Base-by-base conservation (phyloP, 1,139 yeast genomes). In the Geotrichum klebahnii region DNA sequence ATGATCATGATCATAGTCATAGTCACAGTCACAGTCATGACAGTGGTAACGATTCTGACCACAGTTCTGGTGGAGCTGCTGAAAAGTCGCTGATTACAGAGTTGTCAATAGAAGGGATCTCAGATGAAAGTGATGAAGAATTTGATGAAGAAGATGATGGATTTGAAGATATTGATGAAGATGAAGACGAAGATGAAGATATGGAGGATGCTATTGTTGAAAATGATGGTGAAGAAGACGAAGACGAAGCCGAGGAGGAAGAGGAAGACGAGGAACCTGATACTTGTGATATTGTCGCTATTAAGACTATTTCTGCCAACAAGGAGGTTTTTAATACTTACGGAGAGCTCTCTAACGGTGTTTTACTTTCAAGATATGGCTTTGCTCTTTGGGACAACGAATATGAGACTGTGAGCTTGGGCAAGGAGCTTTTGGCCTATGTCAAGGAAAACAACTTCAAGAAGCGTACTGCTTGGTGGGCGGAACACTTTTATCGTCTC, bases 271-370 rank as follows among this genome's bases (percentile, higher is more conserved):
- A 69, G 3, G 63, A 66, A 2, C 67, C 61, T 22, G 69, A 64
- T 31, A 61, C 64, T 5, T 70, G 72, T 22, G 72, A 68, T 34
- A 64, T 67, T 70, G 70, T 57, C 70, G 71, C 60, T 75, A 68
- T 73, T 12, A 61, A 62, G 4, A 60, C 66, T 2, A 75, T 85
- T 0, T 51, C 61, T 2, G 62, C 69, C 24, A 77, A 77, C n/a
- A 62, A 71, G 14, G 95, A 88, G 61, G 65, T 88, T 10, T 84
- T 80, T 71, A 86, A 85, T 65, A 80, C 92, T 0, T 87, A 86
- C 60, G 96, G 96, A 0, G 82, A 82, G 40, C 70, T 82, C 39
- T 71, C 84, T 14, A 86, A 85, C 58, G 75, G 85, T 0, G 75
- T 79, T 42, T 69, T 88, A 36, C 66, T 88, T 14, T 81, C 88